phyloP scores from a whole-genome alignment of 768 basidiomycete genomes.

The Tubosaeta sp. region DNA sequence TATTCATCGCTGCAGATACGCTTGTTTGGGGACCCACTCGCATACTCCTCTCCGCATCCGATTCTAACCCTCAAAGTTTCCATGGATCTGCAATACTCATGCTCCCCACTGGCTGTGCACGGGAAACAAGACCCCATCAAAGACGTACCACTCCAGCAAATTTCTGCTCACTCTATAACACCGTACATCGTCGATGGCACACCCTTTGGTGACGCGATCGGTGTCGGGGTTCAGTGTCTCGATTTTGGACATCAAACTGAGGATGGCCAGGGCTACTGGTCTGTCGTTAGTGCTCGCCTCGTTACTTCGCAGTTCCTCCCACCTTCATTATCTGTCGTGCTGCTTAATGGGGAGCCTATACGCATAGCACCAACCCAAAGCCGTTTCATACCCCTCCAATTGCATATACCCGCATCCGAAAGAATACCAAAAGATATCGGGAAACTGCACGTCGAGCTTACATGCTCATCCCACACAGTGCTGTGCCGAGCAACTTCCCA shows the following conservation, averaged over 20 bases:
- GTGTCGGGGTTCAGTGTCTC: conserved; percentile 55
- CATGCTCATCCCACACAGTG: conserved; percentile 17
- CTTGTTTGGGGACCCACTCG: conserved; percentile 73
- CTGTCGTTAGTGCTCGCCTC: conserved; percentile 30
- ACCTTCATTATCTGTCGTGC: conserved; percentile 17
- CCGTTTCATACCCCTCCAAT: conserved; percentile 50
- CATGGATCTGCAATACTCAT: conserved; percentile 38
- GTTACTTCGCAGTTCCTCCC: conserved; percentile 1
- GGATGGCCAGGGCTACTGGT: conserved; percentile 48
- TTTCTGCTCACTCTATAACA: conserved; percentile 49
- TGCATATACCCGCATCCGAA: conserved; percentile 35
- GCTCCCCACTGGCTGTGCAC: background rate
- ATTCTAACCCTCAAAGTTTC: conserved; percentile 51
- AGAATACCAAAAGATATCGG: conserved; percentile 33
- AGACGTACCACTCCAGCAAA: conserved; percentile 32
- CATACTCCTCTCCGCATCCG: conserved; percentile 41
- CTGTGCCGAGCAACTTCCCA: background rate
- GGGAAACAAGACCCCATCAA: background rate
- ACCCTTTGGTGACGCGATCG: conserved; percentile 68
- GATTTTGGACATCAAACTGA: conserved; percentile 10
- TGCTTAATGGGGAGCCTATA: conserved; percentile 13
- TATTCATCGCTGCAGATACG: conserved; percentile 51
- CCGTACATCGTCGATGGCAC: conserved; percentile 73
- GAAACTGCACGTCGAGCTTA: conserved; percentile 38
- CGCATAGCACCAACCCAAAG: conserved; percentile 61